Percentiles rank a stretch among this genome's conserved stretches.
Evolutionary conservation across 176 grass and related monocot species (phyloP).

Genomic region (Oryza longistaminata): DNA sequence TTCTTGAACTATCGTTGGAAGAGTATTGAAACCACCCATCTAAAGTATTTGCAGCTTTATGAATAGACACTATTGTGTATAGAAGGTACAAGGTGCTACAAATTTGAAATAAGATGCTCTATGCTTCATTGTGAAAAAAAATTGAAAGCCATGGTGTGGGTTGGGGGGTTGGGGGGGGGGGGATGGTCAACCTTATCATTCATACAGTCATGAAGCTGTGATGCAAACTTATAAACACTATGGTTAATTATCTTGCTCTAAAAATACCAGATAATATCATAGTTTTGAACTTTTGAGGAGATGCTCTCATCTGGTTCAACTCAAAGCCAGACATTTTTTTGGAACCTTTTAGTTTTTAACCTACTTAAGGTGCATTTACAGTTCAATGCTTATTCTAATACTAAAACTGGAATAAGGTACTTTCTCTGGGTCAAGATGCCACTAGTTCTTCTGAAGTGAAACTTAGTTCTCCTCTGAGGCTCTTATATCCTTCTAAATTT

Average conservation of each 20-base stretch:
- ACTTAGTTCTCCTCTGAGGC: neutral
- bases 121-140: neutral
- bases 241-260: conserved; percentile 10
- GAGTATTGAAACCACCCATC: neutral
- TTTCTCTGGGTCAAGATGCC: neutral
- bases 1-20: neutral
- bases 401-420: neutral
- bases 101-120: neutral
- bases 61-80: neutral
- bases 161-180: too few relatives aligned
- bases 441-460: neutral
- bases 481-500: neutral
- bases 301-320: neutral
- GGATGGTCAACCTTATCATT: neutral
- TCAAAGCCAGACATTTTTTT: neutral
- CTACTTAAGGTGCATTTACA: neutral
- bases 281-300: neutral
- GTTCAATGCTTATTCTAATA: neutral
- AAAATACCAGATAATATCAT: neutral
- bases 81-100: neutral
- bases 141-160: neutral
- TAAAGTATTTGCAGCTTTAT: neutral
- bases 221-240: neutral
- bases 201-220: neutral
- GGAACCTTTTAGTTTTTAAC: neutral